These are phyloP conservation scores for Cladosporium halotolerans DNA, from an alignment of 2,329 filamentous ascomycete species.

Conservation along the genomic window DNA sequence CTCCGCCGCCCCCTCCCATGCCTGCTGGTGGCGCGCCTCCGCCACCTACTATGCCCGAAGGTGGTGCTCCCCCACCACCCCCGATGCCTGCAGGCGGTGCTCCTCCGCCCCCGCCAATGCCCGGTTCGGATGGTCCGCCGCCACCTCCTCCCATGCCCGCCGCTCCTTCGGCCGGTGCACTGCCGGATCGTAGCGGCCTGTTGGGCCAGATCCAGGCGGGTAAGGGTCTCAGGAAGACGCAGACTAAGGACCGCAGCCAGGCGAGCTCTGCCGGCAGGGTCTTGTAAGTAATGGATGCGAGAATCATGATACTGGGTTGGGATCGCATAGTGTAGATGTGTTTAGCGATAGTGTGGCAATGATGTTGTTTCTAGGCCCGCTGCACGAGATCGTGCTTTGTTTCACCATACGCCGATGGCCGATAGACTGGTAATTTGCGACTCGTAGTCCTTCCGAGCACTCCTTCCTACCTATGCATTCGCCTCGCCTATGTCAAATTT, in stretches of 20 bases:
- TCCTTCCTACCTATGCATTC: no score
- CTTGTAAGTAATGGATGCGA: constrained; percentile 19
- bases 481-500: no score
- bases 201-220: constrained; percentile 79
- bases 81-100: constrained; percentile 43
- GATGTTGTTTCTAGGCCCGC: no score
- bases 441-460: no score
- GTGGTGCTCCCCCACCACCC: constrained; percentile 35
- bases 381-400: no score
- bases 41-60: constrained; percentile 24
- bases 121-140: constrained; percentile 36
- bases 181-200: constrained; percentile 50
- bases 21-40: constrained; percentile 36
- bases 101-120: constrained; percentile 37
- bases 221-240: constrained; percentile 73
- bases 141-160: constrained; percentile 38
- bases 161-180: constrained; percentile 41
- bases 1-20: constrained; percentile 41
- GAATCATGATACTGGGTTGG: no score
- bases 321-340: no score
- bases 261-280: constrained; percentile 72
- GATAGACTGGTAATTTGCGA: no score
- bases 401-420: no score
- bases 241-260: constrained; percentile 78
- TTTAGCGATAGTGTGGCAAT: no score